A percentile compares a stretch with the other conserved stretches of the same genome.
phyloP scores from a whole-genome alignment of 495 filamentous ascomycete species.

The Trichoderma asperelloides region DNA sequence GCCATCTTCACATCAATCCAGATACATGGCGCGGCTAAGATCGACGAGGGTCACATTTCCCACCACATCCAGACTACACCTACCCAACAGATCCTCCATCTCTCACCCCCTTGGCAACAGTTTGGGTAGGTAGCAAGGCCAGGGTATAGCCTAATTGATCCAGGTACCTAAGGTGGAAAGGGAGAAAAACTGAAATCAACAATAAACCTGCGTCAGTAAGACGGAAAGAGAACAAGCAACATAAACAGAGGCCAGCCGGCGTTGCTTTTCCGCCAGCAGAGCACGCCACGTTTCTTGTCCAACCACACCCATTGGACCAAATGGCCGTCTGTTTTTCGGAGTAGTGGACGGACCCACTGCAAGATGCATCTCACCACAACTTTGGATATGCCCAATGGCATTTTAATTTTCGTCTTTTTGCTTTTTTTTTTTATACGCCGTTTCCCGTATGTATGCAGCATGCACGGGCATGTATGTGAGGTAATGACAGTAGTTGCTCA shows the following conservation, averaged over 20 bases:
- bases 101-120: not conserved
- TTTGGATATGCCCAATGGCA: too few species aligned
- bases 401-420: not conserved
- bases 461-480: too few species aligned
- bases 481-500: too few species aligned
- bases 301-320: constrained; percentile 3
- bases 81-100: not conserved
- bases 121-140: not conserved
- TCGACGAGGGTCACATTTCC: not conserved
- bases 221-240: not conserved
- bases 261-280: not conserved
- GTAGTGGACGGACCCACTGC: not conserved
- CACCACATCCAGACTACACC: not conserved
- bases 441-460: too few species aligned
- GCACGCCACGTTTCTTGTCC: constrained; percentile 2
- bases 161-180: not conserved
- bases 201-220: too few species aligned
- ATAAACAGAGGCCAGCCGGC: not conserved
- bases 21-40: not conserved
- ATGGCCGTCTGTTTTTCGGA: not conserved
- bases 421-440: too few species aligned
- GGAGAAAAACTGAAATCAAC: not conserved
- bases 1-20: not conserved
- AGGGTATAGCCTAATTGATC: not conserved
- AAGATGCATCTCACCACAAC: too few species aligned